A percentile compares a stretch with the other conserved stretches of the same genome.
Evolutionary conservation across 2,329 filamentous ascomycete genomes (phyloP).

Genomic region (Thermomyces lanuginosus): DNA sequence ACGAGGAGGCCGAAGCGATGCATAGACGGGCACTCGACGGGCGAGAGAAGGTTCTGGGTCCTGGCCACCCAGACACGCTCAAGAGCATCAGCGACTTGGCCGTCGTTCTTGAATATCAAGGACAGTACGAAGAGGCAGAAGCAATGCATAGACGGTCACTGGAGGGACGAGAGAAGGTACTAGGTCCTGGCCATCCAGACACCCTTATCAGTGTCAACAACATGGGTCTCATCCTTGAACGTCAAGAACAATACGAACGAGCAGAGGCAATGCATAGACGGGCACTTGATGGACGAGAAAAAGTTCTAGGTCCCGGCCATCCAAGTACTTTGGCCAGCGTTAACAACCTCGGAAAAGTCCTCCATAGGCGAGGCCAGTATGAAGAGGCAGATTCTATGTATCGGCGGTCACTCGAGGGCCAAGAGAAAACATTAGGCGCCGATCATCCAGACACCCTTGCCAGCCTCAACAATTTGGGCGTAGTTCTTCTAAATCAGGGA

Average conservation of each 20-base stretch:
- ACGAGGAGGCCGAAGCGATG: constrained; percentile 7
- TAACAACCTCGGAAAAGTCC: constrained; percentile 1
- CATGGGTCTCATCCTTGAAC: not conserved
- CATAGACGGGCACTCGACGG: constrained; percentile 3
- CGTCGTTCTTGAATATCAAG: not conserved
- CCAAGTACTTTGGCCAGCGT: constrained; percentile 6
- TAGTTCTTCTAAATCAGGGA: constrained; percentile 6
- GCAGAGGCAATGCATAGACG: constrained; percentile 3
- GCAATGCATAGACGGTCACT: constrained; percentile 4
- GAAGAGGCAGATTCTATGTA: constrained; percentile 1
- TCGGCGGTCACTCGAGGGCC: constrained; percentile 1
- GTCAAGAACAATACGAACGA: constrained; percentile 1
- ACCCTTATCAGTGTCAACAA: constrained; percentile 6
- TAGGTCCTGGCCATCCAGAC: not conserved
- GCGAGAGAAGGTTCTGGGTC: constrained; percentile 1
- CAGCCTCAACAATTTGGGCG: constrained; percentile 8
- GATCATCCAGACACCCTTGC: constrained; percentile 9
- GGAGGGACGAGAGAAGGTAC: not conserved
- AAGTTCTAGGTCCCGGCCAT: constrained; percentile 4
- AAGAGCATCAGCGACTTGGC: constrained; percentile 7
- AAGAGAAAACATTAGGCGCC: constrained; percentile 1
- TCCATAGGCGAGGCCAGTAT: not conserved
- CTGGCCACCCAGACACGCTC: constrained; percentile 9
- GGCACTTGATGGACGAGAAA: constrained; percentile 5
- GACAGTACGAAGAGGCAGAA: constrained; percentile 8